Percentiles rank a stretch among this genome's conserved stretches.
Conservation (phyloP, 2,329 filamentous ascomycete genomes). For the Ascochyta fabae region DNA sequence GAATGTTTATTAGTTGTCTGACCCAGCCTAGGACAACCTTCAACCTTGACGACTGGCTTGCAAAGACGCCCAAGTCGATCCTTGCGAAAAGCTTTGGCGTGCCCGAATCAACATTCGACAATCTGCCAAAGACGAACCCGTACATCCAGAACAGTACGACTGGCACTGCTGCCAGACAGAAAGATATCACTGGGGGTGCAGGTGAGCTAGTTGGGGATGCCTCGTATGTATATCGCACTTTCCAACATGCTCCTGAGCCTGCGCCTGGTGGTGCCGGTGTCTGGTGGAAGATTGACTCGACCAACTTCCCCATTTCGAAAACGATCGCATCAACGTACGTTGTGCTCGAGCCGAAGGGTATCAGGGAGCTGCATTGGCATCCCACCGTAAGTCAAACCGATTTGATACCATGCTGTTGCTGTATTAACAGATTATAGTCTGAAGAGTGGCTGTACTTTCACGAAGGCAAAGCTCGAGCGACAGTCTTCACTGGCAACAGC, state of each 20-base stretch:
- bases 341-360: conserved; percentile 65
- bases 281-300: conserved; percentile 69
- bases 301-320: conserved; percentile 69
- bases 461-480: conserved; percentile 65
- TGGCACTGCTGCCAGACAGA: conserved; percentile 48
- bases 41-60: conserved; percentile 73
- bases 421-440: conserved; percentile 31
- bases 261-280: conserved; percentile 68
- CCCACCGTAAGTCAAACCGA: conserved; percentile 60
- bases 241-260: conserved; percentile 61
- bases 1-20: not conserved
- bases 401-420: not conserved
- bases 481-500: conserved; percentile 67
- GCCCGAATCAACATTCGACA: conserved; percentile 64
- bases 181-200: conserved; percentile 55
- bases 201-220: conserved; percentile 62
- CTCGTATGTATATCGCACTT: conserved; percentile 68
- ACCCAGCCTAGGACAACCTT: conserved; percentile 64
- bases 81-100: conserved; percentile 74
- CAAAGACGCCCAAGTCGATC: conserved; percentile 68
- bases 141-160: conserved; percentile 66
- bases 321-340: conserved; percentile 72
- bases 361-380: conserved; percentile 74
- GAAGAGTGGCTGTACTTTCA: conserved; percentile 78
- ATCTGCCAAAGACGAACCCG: conserved; percentile 63